These are phyloP conservation scores for Sarcomyxa edulis DNA, from an alignment of 768 basidiomycete genomes.

Conservation along the genomic window DNA sequence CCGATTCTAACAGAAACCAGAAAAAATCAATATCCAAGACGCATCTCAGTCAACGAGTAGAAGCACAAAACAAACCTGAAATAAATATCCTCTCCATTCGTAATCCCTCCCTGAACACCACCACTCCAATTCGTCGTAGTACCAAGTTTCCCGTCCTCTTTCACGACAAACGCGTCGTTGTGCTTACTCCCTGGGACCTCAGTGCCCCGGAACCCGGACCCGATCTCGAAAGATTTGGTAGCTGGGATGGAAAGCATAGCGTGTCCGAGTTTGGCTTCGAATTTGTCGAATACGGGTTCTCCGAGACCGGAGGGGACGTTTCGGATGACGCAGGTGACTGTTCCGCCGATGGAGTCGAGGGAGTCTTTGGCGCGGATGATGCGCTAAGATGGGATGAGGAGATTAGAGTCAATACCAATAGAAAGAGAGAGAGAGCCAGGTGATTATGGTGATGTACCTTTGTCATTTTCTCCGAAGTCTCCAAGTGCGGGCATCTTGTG, in stretches of 20 bases:
- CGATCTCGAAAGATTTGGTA: constrained; percentile 97
- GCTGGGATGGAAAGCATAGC: constrained; percentile 99
- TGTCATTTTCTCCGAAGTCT: constrained; percentile 88
- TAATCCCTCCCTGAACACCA: constrained; percentile 96
- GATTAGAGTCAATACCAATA: not conserved
- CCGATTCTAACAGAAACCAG: constrained; percentile 56
- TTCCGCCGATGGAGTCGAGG: constrained; percentile 96
- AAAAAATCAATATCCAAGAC: constrained; percentile 1
- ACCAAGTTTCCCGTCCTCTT: constrained; percentile 64
- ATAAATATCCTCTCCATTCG: constrained; percentile 96
- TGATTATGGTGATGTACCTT: constrained; percentile 42
- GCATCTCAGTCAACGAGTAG: too few relatives aligned
- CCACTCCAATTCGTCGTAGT: constrained; percentile 95
- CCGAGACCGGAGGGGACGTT: constrained; percentile 88
- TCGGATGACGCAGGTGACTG: constrained; percentile 93
- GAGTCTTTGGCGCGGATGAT: constrained; percentile 91
- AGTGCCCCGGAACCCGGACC: constrained; percentile 93
- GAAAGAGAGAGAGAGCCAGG: not conserved
- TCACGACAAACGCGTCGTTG: constrained; percentile 81
- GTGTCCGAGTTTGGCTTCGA: constrained; percentile 92
- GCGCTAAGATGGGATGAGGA: constrained; percentile 43
- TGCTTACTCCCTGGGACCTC: constrained; percentile 90
- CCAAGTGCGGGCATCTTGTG: constrained; percentile 87
- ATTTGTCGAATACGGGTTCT: constrained; percentile 98
- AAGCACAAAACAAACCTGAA: constrained; percentile 62